phyloP scores from a whole-genome alignment of 768 basidiomycete species.

The Boletales sp. region DNA sequence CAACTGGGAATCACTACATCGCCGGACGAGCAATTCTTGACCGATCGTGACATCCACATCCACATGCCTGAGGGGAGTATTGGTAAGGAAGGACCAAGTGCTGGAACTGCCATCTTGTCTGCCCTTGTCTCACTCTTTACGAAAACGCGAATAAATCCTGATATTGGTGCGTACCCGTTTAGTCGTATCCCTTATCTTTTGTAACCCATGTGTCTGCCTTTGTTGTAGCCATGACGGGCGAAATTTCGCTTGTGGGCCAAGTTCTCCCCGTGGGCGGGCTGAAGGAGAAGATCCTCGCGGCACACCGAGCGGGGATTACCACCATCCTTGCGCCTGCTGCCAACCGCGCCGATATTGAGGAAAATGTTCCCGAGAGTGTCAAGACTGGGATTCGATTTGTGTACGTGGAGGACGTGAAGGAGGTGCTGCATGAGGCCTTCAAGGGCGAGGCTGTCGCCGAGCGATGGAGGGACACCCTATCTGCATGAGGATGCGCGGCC shows the following conservation, averaged over 20 bases:
- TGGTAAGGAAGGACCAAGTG: constrained; percentile 94
- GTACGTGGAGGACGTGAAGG: constrained; percentile 89
- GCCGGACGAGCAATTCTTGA: constrained; percentile 71
- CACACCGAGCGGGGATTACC: constrained; percentile 95
- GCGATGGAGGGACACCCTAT: constrained; percentile 65
- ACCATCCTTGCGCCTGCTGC: constrained; percentile 84
- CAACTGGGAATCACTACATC: constrained; percentile 81
- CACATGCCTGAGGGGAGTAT: constrained; percentile 97
- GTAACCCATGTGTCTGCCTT: background rate
- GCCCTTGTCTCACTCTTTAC: constrained; percentile 93
- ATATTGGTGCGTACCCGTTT: constrained; percentile 64
- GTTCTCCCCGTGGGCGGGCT: constrained; percentile 94
- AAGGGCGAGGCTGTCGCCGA: constrained; percentile 53
- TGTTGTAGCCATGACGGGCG: constrained; percentile 88
- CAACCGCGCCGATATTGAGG: constrained; percentile 92
- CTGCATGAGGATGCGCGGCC: constrained; percentile 12
- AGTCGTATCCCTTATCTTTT: background rate
- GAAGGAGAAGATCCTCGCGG: constrained; percentile 95
- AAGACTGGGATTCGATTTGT: constrained; percentile 94
- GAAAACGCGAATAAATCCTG: constrained; percentile 75
- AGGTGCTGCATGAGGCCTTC: constrained; percentile 89
- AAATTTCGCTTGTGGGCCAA: constrained; percentile 94
- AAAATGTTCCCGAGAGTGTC: constrained; percentile 94
- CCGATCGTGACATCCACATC: constrained; percentile 86
- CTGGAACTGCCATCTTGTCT: constrained; percentile 89